Base-by-base conservation (phyloP, 352 stramenopile genomes). In the Albugo laibachii region DNA sequence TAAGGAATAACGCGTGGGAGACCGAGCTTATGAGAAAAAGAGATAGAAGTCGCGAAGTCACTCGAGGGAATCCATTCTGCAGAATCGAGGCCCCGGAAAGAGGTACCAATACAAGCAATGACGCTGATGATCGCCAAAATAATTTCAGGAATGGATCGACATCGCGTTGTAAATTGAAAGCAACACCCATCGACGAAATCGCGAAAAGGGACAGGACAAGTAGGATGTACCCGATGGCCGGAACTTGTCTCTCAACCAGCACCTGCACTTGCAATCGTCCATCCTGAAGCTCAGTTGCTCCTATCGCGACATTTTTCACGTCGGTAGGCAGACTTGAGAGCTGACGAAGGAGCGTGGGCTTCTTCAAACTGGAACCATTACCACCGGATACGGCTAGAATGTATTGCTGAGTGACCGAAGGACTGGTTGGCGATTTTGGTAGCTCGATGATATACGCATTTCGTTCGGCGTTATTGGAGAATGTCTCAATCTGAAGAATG, bases 101-200 rank as follows among this genome's bases (percentile, higher is more conserved):
- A 34, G 77, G 77, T 5, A 78, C 38, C 37, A 86, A 85, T 40
- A 82, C 59, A 12, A 86, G 44, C 35, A 86, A 52, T 13, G 77
- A 86, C 31, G 71, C 77, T 4, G 56, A 81, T 19, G 68, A 82
- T 16, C 77, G 73, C 77, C 77, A 89, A 47, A 89, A 89, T 1
- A 86, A 52, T 50, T 89, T 86, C 41, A 89, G 60, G 56, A 89
- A 85, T 12, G 77, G 73, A 20, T 85, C 63, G 41, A 86, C 77
- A 31, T 63, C 66, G 11, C 59, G 55, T 36, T 89, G 71, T 49
- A 83, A 55, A 39, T 89, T 69, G 18, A 86, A 60, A 8, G 73
- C 77, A 4, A 72, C 64, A 6, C 74, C 73, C 58, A 86, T 69
- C 16, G 73, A 86, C 41, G 73, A 80, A 41, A 86, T 85, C 14